These are phyloP conservation scores for Hypholoma fasciculare DNA, from an alignment of 768 basidiomycete species.

Conservation along the genomic window DNA sequence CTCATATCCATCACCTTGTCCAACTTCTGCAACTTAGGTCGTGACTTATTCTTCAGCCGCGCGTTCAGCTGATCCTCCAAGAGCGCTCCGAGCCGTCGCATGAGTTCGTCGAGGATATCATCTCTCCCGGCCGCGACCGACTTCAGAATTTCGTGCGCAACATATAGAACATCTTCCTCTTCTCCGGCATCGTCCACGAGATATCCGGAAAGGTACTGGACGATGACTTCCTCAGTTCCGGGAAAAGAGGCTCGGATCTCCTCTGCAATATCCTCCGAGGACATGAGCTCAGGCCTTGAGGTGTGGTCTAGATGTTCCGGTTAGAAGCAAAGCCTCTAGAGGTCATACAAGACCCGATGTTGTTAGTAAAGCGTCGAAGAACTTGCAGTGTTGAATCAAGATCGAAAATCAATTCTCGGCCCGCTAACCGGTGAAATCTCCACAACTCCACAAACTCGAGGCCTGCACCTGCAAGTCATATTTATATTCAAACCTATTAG, in stretches of 20 bases:
- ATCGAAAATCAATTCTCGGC: neutral
- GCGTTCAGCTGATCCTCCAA: constrained; percentile 64
- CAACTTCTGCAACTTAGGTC: constrained; percentile 69
- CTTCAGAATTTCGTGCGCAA: constrained; percentile 71
- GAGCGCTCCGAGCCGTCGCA: constrained; percentile 60
- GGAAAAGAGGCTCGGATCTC: constrained; percentile 71
- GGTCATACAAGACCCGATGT: no score
- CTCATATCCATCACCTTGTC: constrained; percentile 91
- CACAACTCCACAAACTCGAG: no score
- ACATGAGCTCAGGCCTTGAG: constrained; percentile 41
- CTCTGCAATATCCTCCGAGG: constrained; percentile 75
- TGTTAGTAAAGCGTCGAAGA: no score
- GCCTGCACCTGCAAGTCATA: no score
- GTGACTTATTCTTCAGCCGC: constrained; percentile 57
- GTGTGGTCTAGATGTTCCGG: neutral
- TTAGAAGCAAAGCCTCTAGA: neutral
- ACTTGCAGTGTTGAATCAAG: neutral
- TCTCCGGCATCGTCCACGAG: constrained; percentile 87
- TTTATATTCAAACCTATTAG: no score
- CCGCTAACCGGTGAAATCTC: neutral
- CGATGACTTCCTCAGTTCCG: constrained; percentile 81
- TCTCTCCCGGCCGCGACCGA: constrained; percentile 69
- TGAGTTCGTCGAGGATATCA: constrained; percentile 65
- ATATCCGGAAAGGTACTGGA: constrained; percentile 86
- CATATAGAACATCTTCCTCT: constrained; percentile 82